Conservation (phyloP, 768 basidiomycete genomes). For the Trametes elegans region DNA sequence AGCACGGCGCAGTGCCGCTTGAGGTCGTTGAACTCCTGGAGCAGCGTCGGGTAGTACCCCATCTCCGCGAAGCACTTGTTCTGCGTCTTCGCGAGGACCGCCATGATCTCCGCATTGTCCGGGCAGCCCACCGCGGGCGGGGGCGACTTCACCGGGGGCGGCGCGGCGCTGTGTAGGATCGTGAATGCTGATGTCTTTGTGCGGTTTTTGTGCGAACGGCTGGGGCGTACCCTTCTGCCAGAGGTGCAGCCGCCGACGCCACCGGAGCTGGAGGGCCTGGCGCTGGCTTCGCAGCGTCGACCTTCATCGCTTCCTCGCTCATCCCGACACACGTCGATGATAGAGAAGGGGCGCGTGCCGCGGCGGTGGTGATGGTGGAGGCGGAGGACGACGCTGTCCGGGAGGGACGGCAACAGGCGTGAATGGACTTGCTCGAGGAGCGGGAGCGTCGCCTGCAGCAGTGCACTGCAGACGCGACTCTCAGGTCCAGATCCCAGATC, state of each 20-base stretch:
- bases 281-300: not conserved
- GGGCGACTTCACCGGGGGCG: not conserved
- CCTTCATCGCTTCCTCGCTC: not conserved
- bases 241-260: not conserved
- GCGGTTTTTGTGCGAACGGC: not conserved
- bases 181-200: too few relatives aligned
- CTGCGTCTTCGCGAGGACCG: conserved; percentile 13
- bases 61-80: conserved; percentile 24
- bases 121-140: not conserved
- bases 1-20: conserved; percentile 30
- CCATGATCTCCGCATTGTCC: conserved; percentile 9
- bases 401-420: too few relatives aligned
- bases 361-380: not conserved
- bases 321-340: not conserved
- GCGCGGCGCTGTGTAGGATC: not conserved
- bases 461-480: not conserved
- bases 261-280: not conserved
- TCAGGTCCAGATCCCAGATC: too few relatives aligned
- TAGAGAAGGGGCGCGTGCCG: not conserved
- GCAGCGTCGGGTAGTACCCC: conserved; percentile 45
- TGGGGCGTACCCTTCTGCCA: not conserved
- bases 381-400: not conserved
- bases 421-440: too few relatives aligned
- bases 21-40: conserved; percentile 34
- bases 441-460: not conserved